Evolutionary conservation across 2,329 filamentous ascomycete species (phyloP), one percentile per base, ranked within the genome.

Genomic region (Fusarium chaquense): DNA sequence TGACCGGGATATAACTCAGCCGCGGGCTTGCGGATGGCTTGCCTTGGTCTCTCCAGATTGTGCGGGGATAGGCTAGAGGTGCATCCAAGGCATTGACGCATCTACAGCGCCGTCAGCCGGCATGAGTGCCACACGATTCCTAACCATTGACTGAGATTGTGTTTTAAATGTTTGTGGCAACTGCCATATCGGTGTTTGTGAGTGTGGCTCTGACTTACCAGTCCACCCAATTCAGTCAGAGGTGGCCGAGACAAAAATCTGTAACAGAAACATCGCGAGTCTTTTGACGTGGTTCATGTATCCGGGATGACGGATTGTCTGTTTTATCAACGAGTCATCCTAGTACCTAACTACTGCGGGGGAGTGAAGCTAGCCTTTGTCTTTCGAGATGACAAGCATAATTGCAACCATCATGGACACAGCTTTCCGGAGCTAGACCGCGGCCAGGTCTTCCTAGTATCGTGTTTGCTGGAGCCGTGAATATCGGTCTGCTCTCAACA

Each of bases 1-100:
- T 56, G 59, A 56, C 65, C 62, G 65, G 73, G 67, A 65, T 36
- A 70, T 61, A 63, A 32, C 61, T 49, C 69, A 69, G 45, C 70
- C 53, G 26, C 61, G 32, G 62, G 56, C 40, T 58, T 41, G 73
- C 59, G 63, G 63, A 70, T 69, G 68, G 70, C 67, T 70, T 73
- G 62, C 49, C 62, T 61, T 62, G 69, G 65, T 28, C 33, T 22
- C 61, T 63, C 49, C 70, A 49, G 54, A 65, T 56, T 65, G 64
- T 69, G 71, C 59, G 71, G 71, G 67, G 71, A 62, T 56, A 68
- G 54, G 67, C 58, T 69, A 65, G 67, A 65, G 58, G 58, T 76
- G 77, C 78, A 79, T 75, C 70, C 73, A 81, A 79, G 75, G 79
- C 79, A 81, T 81, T 81, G 78, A 81, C 76, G 78, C 78, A 38